Percentiles rank a stretch among this genome's conserved stretches.
These are phyloP conservation scores for Echium plantagineum DNA, from an alignment of 257 asterid species.

Conservation along the genomic window DNA sequence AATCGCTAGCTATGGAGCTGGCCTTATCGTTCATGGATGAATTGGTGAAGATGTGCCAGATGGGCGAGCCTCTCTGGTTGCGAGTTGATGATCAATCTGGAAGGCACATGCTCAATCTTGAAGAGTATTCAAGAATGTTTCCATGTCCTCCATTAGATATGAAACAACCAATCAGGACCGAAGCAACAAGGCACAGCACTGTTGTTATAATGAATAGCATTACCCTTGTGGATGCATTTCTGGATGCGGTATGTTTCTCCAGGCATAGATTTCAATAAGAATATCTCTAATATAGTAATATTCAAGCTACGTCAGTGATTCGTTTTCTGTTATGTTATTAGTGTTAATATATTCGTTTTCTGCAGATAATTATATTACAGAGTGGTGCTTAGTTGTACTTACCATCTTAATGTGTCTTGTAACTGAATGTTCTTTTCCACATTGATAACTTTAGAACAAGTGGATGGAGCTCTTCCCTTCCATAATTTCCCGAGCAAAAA, in stretches of 20 bases:
- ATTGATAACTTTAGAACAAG: constrained; percentile 36
- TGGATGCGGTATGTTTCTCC: constrained; percentile 57
- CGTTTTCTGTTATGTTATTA: not conserved
- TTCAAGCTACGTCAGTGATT: not conserved
- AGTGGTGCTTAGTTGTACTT: no score
- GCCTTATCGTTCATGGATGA: constrained; percentile 57
- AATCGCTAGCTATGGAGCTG: constrained; percentile 50
- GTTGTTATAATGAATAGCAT: constrained; percentile 89
- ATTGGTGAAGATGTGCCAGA: constrained; percentile 54
- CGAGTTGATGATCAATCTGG: constrained; percentile 15
- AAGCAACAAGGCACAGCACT: constrained; percentile 60
- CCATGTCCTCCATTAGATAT: constrained; percentile 42
- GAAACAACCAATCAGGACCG: constrained; percentile 37
- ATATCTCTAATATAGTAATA: no score
- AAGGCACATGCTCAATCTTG: constrained; percentile 37
- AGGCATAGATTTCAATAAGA: no score
- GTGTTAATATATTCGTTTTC: not conserved
- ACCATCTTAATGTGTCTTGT: not conserved
- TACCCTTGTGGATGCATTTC: constrained; percentile 78
- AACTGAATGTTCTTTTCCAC: not conserved
- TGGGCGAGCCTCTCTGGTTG: constrained; percentile 65
- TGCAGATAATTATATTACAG: no score
- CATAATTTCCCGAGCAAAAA: constrained; percentile 74
- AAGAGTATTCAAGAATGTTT: constrained; percentile 55
- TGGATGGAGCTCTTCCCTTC: constrained; percentile 95